A percentile compares a stretch with the other conserved stretches of the same genome.
Evolutionary conservation across 225 moss, liverwort and hornwort species (phyloP).

Genomic region (Ulota crispa): DNA sequence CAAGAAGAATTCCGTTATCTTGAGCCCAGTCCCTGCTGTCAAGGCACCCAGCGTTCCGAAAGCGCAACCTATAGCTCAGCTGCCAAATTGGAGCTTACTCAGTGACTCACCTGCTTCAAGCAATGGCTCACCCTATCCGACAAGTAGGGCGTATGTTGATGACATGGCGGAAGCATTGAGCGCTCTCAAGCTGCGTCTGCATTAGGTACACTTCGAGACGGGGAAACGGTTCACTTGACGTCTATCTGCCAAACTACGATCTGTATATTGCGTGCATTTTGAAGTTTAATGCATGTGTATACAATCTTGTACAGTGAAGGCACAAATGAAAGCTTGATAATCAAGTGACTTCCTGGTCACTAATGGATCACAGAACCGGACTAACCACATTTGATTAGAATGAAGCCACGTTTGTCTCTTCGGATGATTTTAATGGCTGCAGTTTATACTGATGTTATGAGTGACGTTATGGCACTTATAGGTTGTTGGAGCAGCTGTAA

Average conservation of each 20-base stretch:
- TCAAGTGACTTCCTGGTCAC: background rate
- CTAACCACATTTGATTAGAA: accelerated
- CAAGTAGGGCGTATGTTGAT: conserved; percentile 34
- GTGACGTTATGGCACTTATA: background rate
- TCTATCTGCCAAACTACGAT: background rate
- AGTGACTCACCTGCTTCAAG: conserved; percentile 61
- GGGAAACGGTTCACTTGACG: background rate
- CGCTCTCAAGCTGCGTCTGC: conserved; percentile 40
- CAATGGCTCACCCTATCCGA: conserved; percentile 33
- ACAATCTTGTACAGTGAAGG: background rate
- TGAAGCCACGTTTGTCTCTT: too few relatives aligned
- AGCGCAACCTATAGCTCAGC: conserved; percentile 9
- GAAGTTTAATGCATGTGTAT: too few relatives aligned
- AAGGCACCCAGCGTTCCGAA: background rate
- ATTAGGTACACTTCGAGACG: conserved; percentile 1
- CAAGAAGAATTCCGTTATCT: conserved; percentile 5
- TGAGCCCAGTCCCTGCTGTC: background rate
- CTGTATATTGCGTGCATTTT: background rate
- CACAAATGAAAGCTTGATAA: too few relatives aligned
- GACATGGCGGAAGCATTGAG: conserved; percentile 46
- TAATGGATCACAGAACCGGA: accelerated
- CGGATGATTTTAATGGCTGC: background rate
- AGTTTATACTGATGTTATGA: background rate
- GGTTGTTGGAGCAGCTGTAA: background rate
- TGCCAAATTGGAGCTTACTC: conserved; percentile 60